Evolutionary conservation across 176 grass and related monocot genomes (phyloP).

Genomic region (Avena eriantha): DNA sequence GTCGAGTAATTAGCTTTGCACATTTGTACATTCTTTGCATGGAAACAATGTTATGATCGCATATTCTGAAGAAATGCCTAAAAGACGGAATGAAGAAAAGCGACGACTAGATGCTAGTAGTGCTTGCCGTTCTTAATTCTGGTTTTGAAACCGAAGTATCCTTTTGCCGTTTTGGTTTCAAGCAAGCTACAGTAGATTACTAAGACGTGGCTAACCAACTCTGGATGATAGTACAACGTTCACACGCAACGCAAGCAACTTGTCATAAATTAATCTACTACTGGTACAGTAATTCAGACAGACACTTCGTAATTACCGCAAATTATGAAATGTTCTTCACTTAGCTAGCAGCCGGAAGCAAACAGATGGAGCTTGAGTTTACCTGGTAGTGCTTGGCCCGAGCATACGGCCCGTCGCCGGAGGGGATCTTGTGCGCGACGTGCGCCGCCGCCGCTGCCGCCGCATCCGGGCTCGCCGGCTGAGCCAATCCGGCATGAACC

Average conservation of each 20-base stretch:
- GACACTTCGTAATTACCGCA: not conserved
- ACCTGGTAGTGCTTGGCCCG: slow-evolving; percentile 96
- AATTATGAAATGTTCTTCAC: not conserved
- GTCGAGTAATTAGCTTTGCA: not conserved
- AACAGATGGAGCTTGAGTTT: not conserved
- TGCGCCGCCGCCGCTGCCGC: slow-evolving; percentile 31
- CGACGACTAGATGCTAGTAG: not conserved
- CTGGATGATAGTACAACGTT: not conserved
- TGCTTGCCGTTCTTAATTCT: not conserved
- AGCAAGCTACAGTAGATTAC: not conserved
- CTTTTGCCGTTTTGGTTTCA: not conserved
- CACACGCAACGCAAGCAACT: not conserved
- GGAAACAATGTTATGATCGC: not conserved
- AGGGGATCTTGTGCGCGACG: slow-evolving; percentile 73
- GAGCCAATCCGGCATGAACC: slow-evolving; percentile 36
- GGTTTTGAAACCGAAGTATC: not conserved
- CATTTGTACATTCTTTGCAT: not conserved
- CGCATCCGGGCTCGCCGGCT: slow-evolving; percentile 32
- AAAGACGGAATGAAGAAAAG: not conserved
- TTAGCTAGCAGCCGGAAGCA: not conserved
- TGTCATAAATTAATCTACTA: not conserved
- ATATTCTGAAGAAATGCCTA: not conserved
- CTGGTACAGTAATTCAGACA: not conserved
- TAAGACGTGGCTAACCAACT: not conserved
- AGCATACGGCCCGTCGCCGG: slow-evolving; percentile 87